Evolutionary conservation across 2,329 filamentous ascomycete genomes (phyloP).

Genomic region (Pyricularia grisea): DNA sequence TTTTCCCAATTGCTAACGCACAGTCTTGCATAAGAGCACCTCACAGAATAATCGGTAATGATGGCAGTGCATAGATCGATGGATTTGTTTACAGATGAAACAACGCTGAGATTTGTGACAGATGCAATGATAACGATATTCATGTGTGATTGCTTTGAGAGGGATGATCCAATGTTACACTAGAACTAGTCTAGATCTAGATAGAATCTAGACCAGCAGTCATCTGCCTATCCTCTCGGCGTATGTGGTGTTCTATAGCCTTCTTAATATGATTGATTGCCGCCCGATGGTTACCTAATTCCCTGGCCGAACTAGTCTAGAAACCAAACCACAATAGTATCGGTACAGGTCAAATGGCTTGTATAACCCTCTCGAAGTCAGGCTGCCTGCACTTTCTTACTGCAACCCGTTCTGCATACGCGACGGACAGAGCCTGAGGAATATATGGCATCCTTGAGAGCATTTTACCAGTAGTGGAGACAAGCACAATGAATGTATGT

Average conservation of each 20-base stretch:
- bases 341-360: background rate
- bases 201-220: background rate
- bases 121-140: background rate
- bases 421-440: background rate
- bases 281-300: background rate
- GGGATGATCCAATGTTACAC: background rate
- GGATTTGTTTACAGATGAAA: background rate
- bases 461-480: no score
- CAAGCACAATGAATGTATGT: no score
- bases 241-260: background rate
- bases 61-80: background rate
- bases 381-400: background rate
- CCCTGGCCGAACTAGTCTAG: background rate
- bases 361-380: background rate
- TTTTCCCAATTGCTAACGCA: background rate
- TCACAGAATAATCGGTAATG: background rate
- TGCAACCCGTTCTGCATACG: background rate
- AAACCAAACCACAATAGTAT: background rate
- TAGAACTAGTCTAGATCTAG: background rate
- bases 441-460: background rate
- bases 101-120: background rate
- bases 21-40: background rate
- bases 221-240: background rate
- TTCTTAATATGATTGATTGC: background rate
- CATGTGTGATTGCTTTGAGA: background rate